Evolutionary conservation across 129 eudicot genomes (phyloP).

Genomic region (Chrysanthemum seticuspe): DNA sequence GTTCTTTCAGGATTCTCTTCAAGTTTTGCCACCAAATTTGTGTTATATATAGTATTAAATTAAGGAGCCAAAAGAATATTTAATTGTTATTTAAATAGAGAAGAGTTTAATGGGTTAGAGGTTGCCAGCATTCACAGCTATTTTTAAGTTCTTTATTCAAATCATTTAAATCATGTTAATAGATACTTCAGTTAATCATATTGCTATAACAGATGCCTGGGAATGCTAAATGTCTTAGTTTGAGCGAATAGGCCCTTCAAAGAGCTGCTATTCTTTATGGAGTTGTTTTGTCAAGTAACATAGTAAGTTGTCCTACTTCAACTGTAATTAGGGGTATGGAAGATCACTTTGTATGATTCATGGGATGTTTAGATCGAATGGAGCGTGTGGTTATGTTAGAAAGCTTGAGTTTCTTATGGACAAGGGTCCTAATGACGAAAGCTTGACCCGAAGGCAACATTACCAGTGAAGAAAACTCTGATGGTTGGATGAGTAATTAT

Average conservation of each 20-base stretch:
- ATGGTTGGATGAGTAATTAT: slow-evolving; percentile 42
- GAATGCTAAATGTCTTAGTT: slow-evolving; percentile 69
- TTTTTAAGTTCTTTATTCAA: too few species aligned
- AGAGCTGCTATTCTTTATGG: slow-evolving; percentile 59
- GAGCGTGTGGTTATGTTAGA: slow-evolving; percentile 38
- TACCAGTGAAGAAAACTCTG: slow-evolving; percentile 61
- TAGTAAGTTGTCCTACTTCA: slow-evolving; percentile 17
- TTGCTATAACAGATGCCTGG: slow-evolving; percentile 39
- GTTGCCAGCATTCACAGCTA: too few species aligned
- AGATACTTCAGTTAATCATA: too few species aligned
- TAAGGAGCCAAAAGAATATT: too few species aligned
- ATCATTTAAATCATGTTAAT: too few species aligned
- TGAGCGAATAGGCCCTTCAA: slow-evolving; percentile 75
- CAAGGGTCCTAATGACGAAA: slow-evolving; percentile 45
- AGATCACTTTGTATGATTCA: too few species aligned
- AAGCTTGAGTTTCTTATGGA: slow-evolving; percentile 44
- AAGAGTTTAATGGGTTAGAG: too few species aligned
- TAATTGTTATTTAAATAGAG: too few species aligned
- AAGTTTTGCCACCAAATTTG: too few species aligned
- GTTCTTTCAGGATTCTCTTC: too few species aligned
- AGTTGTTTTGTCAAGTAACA: slow-evolving; percentile 67
- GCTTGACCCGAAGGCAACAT: slow-evolving; percentile 63
- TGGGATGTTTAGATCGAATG: slow-evolving; percentile 44
- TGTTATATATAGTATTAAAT: too few species aligned
- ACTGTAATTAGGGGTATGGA: slow-evolving; percentile 36